Base-by-base conservation (phyloP, 345 rosid genomes). In the Ricinus communis region DNA sequence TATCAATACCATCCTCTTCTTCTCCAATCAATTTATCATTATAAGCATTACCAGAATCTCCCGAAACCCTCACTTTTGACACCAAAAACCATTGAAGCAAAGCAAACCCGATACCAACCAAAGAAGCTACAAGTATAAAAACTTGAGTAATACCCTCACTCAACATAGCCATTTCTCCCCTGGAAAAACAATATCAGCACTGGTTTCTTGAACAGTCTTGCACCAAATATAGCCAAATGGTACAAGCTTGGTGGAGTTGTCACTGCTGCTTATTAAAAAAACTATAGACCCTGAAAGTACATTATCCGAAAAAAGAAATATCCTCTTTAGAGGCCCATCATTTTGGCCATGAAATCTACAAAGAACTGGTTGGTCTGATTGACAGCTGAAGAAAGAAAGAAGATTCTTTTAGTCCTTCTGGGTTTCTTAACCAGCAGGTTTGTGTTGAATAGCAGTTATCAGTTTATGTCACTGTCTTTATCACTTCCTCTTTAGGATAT, bases 61-160 rank as follows among this genome's bases (percentile, higher is more conserved):
- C 66, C 27, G 85, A 78, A 45, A 88, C 83, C 74, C 52, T 72
- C 53, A 88, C 89, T 41, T 51, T 84, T 12, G 91, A 87, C 71
- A 88, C 93, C 75, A 88, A 38, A 69, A 70, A 77, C 93, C 93
- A 88, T 61, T 85, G 93, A 69, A 87, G 73, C 84, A 88, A 80
- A 41, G 93, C 88, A 79, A 86, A 88, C 47, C 62, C 84, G 69
- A 88, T 87, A 59, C 91, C 93, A 43, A 84, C 53, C 63, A 88
- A 43, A 43, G 93, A 81, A 65, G 73, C 45, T 19, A 41, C 65
- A n/a, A 87, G 89, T 61, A 86, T 87, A 82, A 87, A 47, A 72
- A 84, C 46, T 78, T 85, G 93, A 8, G 88, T 77, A 24, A 74
- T 59, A 19, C 77, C 75, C 64, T 87, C 93, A 57, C 87, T 81